phyloP scores from a whole-genome alignment of 441 rosid species.

The Aleurites moluccanus region DNA sequence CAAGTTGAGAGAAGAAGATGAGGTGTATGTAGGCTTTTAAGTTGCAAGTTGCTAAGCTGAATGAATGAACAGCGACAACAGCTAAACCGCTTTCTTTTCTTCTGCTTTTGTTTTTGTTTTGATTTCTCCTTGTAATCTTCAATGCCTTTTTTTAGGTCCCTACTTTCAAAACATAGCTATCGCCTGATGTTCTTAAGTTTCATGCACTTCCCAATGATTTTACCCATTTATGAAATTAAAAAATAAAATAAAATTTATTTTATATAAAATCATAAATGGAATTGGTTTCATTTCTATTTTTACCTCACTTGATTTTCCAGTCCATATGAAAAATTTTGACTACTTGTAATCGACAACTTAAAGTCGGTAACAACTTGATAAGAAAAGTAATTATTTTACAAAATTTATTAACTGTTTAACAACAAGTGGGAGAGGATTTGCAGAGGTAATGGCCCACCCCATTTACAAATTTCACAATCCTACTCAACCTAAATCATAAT shows the following conservation, averaged over 20 bases:
- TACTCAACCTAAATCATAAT: background rate
- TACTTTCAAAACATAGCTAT: slow-evolving; percentile 7
- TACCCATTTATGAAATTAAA: background rate
- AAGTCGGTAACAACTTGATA: slow-evolving; percentile 6
- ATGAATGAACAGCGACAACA: slow-evolving; percentile 23
- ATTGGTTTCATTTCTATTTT: background rate
- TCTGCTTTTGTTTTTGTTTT: background rate
- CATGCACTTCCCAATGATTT: slow-evolving; percentile 14
- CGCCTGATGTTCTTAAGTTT: slow-evolving; percentile 9
- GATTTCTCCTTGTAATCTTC: slow-evolving; percentile 6
- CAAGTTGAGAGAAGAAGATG: background rate
- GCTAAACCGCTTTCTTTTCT: slow-evolving; percentile 12
- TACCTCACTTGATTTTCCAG: background rate
- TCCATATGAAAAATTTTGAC: background rate
- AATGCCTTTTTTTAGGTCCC: slow-evolving; percentile 13
- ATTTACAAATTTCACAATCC: background rate
- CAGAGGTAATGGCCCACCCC: no score
- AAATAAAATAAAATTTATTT: no score
- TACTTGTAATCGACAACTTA: background rate
- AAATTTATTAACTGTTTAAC: background rate
- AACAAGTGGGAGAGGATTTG: background rate
- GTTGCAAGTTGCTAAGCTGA: background rate
- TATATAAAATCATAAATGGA: no score
- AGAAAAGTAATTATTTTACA: background rate
- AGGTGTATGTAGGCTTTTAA: no score